Percentiles rank a stretch among this genome's conserved stretches.
Evolutionary conservation across 139 green algal species (phyloP).

Genomic region (Chlamydomonas sp.): DNA sequence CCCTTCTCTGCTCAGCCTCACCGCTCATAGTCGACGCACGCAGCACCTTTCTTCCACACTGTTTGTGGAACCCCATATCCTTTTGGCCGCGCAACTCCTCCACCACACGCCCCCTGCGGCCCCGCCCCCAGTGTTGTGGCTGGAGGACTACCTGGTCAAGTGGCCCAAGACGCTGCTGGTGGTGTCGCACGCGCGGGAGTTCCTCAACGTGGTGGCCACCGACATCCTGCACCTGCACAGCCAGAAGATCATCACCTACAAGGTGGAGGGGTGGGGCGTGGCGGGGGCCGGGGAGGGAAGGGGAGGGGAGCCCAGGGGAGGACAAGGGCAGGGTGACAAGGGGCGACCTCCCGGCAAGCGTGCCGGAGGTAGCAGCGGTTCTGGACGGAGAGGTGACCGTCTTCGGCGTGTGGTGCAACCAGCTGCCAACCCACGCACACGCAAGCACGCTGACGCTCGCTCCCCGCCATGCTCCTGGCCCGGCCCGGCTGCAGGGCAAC

Average conservation of each 20-base stretch:
- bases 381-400: too few relatives aligned
- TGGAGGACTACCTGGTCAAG: conserved; percentile 84
- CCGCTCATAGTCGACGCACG: too few relatives aligned
- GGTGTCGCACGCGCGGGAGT: conserved; percentile 88
- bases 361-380: too few relatives aligned
- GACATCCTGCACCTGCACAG: conserved; percentile 91
- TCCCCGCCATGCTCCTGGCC: not conserved
- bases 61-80: not conserved
- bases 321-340: too few relatives aligned
- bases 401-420: not conserved
- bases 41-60: not conserved
- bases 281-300: not conserved
- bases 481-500: conserved; percentile 73
- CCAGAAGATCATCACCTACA: conserved; percentile 73
- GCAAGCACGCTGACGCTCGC: not conserved
- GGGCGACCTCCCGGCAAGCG: too few relatives aligned
- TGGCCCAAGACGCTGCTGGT: conserved; percentile 91
- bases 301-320: not conserved
- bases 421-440: not conserved
- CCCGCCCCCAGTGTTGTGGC: conserved; percentile 84
- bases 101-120: not conserved
- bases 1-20: too few relatives aligned
- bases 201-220: conserved; percentile 89
- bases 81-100: too few relatives aligned
- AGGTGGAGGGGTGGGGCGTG: conserved; percentile 29